These are phyloP conservation scores for Stachybotrys elegans DNA, from an alignment of 2,329 filamentous ascomycete species.

Conservation along the genomic window DNA sequence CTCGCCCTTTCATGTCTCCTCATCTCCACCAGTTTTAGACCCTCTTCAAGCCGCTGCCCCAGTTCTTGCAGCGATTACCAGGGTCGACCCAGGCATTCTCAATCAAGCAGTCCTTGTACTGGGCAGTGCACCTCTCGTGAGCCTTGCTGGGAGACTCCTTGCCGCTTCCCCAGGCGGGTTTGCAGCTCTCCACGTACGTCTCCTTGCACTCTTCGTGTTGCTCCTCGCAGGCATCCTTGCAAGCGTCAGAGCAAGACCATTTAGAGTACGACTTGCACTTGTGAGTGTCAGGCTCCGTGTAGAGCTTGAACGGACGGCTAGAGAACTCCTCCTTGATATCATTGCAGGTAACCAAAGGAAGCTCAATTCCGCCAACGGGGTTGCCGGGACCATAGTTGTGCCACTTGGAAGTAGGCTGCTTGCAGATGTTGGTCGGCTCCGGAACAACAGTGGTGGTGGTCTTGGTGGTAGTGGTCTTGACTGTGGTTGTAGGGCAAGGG, in stretches of 20 bases:
- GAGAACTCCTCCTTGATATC: conserved; percentile 38
- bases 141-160: conserved; percentile 20
- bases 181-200: conserved; percentile 47
- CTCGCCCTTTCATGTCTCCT: no score
- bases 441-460: conserved; percentile 34
- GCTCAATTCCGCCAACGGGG: conserved; percentile 44
- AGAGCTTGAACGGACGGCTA: conserved; percentile 43
- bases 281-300: conserved; percentile 35
- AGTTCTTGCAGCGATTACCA: conserved; percentile 34
- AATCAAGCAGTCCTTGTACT: conserved; percentile 43
- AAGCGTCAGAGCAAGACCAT: conserved; percentile 31
- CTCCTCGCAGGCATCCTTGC: conserved; percentile 46
- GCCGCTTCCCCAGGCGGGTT: conserved; percentile 19
- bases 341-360: conserved; percentile 52
- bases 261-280: conserved; percentile 41
- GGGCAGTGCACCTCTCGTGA: conserved; percentile 38
- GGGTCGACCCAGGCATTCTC: conserved; percentile 34
- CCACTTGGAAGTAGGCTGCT: conserved; percentile 46
- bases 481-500: conserved; percentile 24
- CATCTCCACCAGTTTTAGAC: no score
- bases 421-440: conserved; percentile 46
- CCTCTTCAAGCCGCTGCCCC: conserved; percentile 16
- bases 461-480: conserved; percentile 24
- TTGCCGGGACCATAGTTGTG: conserved; percentile 64
- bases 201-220: conserved; percentile 44